phyloP scores from a whole-genome alignment of 1,284 basidiomycete genomes.

The Inonotus obliquus region DNA sequence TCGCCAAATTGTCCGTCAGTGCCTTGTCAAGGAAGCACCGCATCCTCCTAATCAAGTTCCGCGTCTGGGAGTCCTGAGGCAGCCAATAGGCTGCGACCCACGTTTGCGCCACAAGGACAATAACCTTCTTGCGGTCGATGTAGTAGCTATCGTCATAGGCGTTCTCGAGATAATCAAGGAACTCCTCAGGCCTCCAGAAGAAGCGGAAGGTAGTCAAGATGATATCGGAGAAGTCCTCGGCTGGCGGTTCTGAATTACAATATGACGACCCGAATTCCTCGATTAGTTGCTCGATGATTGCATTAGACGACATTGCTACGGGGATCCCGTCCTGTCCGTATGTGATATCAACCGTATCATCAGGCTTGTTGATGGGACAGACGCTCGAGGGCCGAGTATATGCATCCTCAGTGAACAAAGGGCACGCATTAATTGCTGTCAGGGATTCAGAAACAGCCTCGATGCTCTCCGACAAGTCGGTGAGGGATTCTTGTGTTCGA shows the following conservation, averaged over 20 bases:
- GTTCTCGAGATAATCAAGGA: background rate
- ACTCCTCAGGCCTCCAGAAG: constrained; percentile 6
- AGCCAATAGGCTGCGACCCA: constrained; percentile 10
- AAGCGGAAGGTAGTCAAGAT: constrained; percentile 10
- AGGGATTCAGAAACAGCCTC: constrained; percentile 4
- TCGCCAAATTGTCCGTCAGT: background rate
- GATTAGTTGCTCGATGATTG: constrained; percentile 4
- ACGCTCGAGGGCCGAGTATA: background rate
- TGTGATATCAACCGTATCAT: constrained; percentile 1
- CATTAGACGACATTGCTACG: constrained; percentile 6
- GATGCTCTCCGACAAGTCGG: constrained; percentile 3
- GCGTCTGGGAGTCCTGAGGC: background rate
- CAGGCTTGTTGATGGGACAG: background rate
- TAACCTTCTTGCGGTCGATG: background rate
- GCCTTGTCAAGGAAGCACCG: constrained; percentile 3
- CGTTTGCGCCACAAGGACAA: background rate
- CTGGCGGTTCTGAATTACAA: background rate
- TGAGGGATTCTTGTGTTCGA: constrained; percentile 1
- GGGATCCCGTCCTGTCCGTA: constrained; percentile 3
- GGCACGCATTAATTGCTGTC: background rate
- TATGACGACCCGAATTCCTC: background rate
- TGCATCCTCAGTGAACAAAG: background rate
- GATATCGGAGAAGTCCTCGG: constrained; percentile 1
- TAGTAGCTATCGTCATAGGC: constrained; percentile 3
- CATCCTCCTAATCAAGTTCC: background rate